Base-by-base conservation (phyloP, 2,329 filamentous ascomycete genomes). In the Lecanicillium sp. region DNA sequence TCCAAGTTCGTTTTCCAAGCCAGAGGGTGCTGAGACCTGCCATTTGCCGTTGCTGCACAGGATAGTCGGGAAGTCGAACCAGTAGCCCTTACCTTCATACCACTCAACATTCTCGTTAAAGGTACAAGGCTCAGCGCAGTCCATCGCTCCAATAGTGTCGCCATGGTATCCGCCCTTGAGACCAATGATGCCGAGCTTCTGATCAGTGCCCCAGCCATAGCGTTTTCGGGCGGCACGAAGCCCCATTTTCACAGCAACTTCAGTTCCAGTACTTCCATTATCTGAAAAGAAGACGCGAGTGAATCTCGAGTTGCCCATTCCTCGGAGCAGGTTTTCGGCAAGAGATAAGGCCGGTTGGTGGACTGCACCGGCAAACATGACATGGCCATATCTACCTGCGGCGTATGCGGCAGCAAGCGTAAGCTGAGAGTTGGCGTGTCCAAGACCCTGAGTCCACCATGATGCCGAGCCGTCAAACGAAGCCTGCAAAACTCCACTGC, bases 381-480 rank as follows among this genome's bases (percentile, higher is more conserved):
- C 83, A 57, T 94, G 86, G 0, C 86, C 86, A 51, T 92, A 94
- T 19, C 85, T 73, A 7, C 86, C 85, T 2, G 86, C 84, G 1
- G 87, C 85, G 52, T 92, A 81, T 0, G 86, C 83, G 2, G 85
- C 85, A 1, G 83, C 78, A 2, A 92, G 71, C 0, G 84, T 75
- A 1, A 94, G 66, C 0, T 70, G 63, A 0, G 85, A 75, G 48
- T 85, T 88, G 5, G 80, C 83, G 47, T 94, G 87, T 1, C 87
- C 86, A 0, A 94, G 70, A 3, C 86, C 86, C 58, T 94, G 87
- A 0, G 86, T 94, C 86, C 87, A 94, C 86, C 87, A 94, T 0
- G 85, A 90, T 1, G 85, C 85, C 1, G 85, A 92, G 3, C 82
- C 86, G 49, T 94, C 87, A 40, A 92, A 88, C 0, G 83, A 80